Evolutionary conservation across 2,329 filamentous ascomycete species (phyloP).

Genomic region (Beauveria sp.): DNA sequence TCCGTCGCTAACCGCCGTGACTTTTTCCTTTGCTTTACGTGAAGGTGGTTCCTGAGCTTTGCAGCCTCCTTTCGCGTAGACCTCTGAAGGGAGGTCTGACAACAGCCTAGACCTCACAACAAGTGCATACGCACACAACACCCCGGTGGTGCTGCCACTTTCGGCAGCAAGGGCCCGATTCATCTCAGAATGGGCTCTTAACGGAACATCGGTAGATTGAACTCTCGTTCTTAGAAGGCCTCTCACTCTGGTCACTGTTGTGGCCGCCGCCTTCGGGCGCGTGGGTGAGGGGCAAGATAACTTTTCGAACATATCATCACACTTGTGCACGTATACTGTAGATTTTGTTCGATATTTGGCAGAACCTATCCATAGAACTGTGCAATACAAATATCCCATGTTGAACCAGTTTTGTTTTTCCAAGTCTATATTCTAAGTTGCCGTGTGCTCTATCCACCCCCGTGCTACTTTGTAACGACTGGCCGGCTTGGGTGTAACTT

Average conservation of each 20-base stretch:
- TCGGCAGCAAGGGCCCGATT: slow-evolving; percentile 65
- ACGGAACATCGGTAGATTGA: slow-evolving; percentile 74
- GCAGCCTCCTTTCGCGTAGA: slow-evolving; percentile 4
- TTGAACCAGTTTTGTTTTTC: background rate
- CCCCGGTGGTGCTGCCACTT: slow-evolving; percentile 66
- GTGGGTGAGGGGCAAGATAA: slow-evolving; percentile 35
- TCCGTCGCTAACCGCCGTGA: slow-evolving; percentile 1
- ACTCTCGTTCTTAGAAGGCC: slow-evolving; percentile 32
- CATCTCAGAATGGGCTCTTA: slow-evolving; percentile 63
- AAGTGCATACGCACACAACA: background rate
- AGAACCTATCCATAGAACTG: background rate
- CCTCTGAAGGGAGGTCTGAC: background rate
- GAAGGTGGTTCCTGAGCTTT: slow-evolving; percentile 3
- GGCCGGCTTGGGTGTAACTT: background rate
- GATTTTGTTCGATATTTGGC: background rate
- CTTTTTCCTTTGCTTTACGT: slow-evolving; percentile 13
- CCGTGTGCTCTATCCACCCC: background rate
- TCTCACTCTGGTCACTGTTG: slow-evolving; percentile 19
- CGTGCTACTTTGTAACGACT: background rate
- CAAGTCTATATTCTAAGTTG: slow-evolving; percentile 7
- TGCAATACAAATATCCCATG: background rate
- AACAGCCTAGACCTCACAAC: background rate
- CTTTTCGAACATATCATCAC: slow-evolving; percentile 28
- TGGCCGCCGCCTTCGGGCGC: slow-evolving; percentile 19
- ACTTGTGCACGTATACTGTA: background rate